These are phyloP conservation scores for Cardiosporidium cionae DNA, from an alignment of 169 alveolate genomes.

Conservation along the genomic window DNA sequence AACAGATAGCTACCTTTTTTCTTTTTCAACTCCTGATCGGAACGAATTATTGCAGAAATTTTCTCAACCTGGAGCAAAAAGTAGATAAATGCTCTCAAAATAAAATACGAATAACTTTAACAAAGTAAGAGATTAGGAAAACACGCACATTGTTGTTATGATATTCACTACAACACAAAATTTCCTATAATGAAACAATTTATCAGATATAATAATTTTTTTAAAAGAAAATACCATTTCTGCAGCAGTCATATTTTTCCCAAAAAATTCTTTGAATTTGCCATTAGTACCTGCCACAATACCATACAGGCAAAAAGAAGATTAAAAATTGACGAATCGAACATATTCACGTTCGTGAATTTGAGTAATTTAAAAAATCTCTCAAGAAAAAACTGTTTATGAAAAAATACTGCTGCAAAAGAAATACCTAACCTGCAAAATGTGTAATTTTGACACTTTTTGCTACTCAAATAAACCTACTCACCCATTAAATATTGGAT, in stretches of 20 bases:
- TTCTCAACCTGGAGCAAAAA: neutral
- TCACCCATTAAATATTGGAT: conserved; percentile 67
- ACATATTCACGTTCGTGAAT: no score
- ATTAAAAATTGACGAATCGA: no score
- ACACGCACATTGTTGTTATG: no score
- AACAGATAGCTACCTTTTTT: neutral
- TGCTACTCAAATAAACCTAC: neutral
- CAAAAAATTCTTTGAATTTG: conserved; percentile 74
- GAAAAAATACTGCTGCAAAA: neutral
- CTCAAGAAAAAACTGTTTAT: neutral
- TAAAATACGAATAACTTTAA: no score
- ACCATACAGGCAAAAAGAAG: neutral
- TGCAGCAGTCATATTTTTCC: conserved; percentile 67
- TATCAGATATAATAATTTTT: no score
- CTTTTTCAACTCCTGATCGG: neutral
- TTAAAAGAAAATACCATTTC: conserved; percentile 30
- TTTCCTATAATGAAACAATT: no score
- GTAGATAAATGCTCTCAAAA: neutral
- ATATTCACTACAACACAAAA: no score
- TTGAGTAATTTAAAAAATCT: no score
- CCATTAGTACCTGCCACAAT: conserved; percentile 49
- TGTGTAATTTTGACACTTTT: no score
- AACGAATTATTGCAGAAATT: neutral
- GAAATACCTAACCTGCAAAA: neutral
- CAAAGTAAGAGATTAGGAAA: no score